A percentile compares a stretch with the other conserved stretches of the same genome.
Evolutionary conservation across 1,284 basidiomycete species (phyloP).

Genomic region (Apiotrichum montevideense): DNA sequence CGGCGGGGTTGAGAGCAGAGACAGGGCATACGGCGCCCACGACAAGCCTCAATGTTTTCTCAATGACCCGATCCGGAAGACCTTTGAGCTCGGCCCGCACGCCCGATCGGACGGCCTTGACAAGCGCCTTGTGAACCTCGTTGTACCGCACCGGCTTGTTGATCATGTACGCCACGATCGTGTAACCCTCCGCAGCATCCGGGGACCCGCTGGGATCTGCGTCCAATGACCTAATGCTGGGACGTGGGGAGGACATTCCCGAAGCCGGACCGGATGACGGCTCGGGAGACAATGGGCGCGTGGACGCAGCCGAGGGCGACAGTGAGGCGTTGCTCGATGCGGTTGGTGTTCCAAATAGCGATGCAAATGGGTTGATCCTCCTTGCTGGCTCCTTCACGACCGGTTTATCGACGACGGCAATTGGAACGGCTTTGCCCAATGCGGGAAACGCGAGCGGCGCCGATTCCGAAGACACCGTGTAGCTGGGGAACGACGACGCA

Average conservation of each 20-base stretch:
- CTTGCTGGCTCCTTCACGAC: slow-evolving; percentile 17
- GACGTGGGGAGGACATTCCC: slow-evolving; percentile 22
- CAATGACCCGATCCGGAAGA: slow-evolving; percentile 59
- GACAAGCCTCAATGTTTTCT: slow-evolving; percentile 52
- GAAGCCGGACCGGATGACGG: neutral
- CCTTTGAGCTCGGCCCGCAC: slow-evolving; percentile 53
- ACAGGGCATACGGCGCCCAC: slow-evolving; percentile 23
- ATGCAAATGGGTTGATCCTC: slow-evolving; percentile 43
- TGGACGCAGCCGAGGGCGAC: neutral
- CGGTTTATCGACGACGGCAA: slow-evolving; percentile 9
- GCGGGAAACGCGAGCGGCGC: slow-evolving; percentile 63
- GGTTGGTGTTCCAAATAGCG: slow-evolving; percentile 29
- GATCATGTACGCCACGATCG: slow-evolving; percentile 41
- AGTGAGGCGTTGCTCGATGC: neutral
- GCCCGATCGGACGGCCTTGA: slow-evolving; percentile 56
- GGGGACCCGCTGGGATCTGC: slow-evolving; percentile 16
- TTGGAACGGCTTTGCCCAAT: slow-evolving; percentile 28
- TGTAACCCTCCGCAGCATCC: slow-evolving; percentile 31
- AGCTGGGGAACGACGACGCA: slow-evolving; percentile 53
- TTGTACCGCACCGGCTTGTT: slow-evolving; percentile 35
- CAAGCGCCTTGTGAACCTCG: slow-evolving; percentile 58
- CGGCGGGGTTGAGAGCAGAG: slow-evolving; percentile 5
- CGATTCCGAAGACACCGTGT: slow-evolving; percentile 52
- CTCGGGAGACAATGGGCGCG: slow-evolving; percentile 7
- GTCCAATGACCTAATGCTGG: slow-evolving; percentile 31